Conservation (phyloP, 2,329 filamentous ascomycete species). For the Aureobasidium sp. region DNA sequence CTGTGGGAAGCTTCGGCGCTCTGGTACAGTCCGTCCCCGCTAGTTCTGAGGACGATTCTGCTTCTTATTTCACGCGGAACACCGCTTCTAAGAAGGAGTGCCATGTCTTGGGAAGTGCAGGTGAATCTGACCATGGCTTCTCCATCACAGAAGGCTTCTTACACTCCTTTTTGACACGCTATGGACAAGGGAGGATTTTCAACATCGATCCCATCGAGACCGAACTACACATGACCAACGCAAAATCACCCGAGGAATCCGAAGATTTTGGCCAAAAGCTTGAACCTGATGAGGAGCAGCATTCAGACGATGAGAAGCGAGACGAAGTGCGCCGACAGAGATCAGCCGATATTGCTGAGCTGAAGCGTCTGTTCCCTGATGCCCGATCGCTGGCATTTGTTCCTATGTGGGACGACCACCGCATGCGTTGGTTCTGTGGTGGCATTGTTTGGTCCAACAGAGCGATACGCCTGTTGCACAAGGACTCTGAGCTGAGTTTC, state of each 20-base stretch:
- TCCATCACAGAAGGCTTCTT: conserved; percentile 20
- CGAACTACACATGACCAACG: not conserved
- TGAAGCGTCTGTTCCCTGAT: conserved; percentile 31
- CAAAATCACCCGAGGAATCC: not conserved
- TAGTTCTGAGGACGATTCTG: not conserved
- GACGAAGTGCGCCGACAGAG: conserved; percentile 6
- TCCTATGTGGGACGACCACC: conserved; percentile 46
- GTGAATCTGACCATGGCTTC: not conserved
- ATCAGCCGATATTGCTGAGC: not conserved
- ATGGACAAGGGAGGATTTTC: conserved; percentile 23
- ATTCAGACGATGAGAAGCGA: not conserved
- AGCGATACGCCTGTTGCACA: conserved; percentile 35
- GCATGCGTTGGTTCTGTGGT: conserved; percentile 36
- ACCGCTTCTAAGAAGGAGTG: not conserved
- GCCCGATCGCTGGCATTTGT: conserved; percentile 44
- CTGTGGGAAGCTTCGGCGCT: conserved; percentile 25
- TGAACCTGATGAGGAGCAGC: not conserved
- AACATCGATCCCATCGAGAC: conserved; percentile 17
- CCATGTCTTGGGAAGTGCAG: not conserved
- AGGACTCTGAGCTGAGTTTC: conserved; percentile 37
- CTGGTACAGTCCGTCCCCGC: conserved; percentile 11
- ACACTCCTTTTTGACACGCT: conserved; percentile 20
- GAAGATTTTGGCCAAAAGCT: conserved; percentile 5
- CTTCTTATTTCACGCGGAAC: not conserved
- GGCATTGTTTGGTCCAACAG: conserved; percentile 41